These are phyloP conservation scores for Didymellaceae sp. DNA, from an alignment of 2,329 filamentous ascomycete species.

Conservation along the genomic window DNA sequence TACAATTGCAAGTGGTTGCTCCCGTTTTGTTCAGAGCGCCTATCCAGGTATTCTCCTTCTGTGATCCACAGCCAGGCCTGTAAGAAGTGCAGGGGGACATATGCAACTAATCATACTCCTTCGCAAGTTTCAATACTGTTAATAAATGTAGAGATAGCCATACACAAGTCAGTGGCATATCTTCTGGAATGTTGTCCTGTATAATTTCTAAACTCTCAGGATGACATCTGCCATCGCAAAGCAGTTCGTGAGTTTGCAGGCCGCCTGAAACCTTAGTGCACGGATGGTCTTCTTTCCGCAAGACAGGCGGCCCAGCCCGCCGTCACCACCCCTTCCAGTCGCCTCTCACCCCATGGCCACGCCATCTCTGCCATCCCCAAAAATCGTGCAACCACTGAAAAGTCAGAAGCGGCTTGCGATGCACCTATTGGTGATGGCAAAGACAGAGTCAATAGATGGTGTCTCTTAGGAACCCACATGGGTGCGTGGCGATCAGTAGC, in stretches of 20 bases:
- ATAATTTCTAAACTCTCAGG: neutral
- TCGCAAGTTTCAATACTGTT: no score
- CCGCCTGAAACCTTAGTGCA: conserved; percentile 13
- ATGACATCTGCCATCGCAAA: conserved; percentile 4
- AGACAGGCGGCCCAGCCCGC: conserved; percentile 9
- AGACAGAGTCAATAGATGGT: conserved; percentile 4
- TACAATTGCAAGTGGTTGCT: no score
- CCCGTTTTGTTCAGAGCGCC: no score
- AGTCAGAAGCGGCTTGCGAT: neutral
- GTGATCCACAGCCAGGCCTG: no score
- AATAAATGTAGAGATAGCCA: no score
- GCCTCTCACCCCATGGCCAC: conserved; percentile 12
- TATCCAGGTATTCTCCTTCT: no score
- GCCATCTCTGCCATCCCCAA: conserved; percentile 5
- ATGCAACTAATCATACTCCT: no score
- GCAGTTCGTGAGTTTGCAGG: neutral
- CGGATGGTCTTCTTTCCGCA: conserved; percentile 22
- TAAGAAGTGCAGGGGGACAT: no score
- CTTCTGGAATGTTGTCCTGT: no score
- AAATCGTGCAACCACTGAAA: conserved; percentile 2
- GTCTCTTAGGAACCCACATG: conserved; percentile 1
- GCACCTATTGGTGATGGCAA: conserved; percentile 19
- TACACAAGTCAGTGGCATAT: no score
- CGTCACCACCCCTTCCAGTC: neutral
- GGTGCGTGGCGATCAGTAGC: conserved; percentile 13